Evolutionary conservation across 371 early-diverging fungal species (phyloP), one percentile per base, ranked within the genome.

Genomic region (Mucor saturninus): DNA sequence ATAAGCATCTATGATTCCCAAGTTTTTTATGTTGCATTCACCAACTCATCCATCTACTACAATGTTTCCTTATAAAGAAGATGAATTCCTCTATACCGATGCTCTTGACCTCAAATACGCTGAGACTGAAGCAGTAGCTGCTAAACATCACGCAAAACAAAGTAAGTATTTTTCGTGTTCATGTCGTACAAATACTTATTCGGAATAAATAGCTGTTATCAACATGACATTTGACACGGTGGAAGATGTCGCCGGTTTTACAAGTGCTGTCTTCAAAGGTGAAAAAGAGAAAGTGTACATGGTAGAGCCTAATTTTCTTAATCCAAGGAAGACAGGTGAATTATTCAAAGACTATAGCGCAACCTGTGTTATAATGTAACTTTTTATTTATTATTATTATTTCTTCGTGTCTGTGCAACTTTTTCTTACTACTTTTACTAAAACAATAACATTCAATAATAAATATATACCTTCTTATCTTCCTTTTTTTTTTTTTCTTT

Each of bases 291-390:
- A 65, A 7, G 61, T 62, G 5, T 65, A 29, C 55, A 21, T n/a
- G 6, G 40, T 58, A 7, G 49, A 59, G 3, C 60, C 70, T n/a
- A 56, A 32, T 29, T 70, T 70, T 51, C 3, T 70, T 4, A 62
- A 65, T 26, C 70, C 70, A 28, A 40, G 66, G 35, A 65, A 38
- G 50, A 4, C 31, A 2, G 53, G 50, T 0, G 52, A 65, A 5
- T 10, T 65, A n/a, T 53, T 49, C 28, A 15, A 14, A 26, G 66
- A 70, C 13, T 53, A 65, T n/a, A 68, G 62, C 48, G 46, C 50
- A 10, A 63, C 64, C 11, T 76, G 76, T 35, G 29, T 62, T 8
- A 26, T 76, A 13, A 76, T 76, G 73, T 76, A 49, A 49, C 42
- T 11, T 11, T 42, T 42, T 21, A 21, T 21, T 21, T 21, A 21